A percentile compares a stretch with the other conserved stretches of the same genome.
Conservation (phyloP, 2,329 filamentous ascomycete species). For the Didymellaceae sp. region DNA sequence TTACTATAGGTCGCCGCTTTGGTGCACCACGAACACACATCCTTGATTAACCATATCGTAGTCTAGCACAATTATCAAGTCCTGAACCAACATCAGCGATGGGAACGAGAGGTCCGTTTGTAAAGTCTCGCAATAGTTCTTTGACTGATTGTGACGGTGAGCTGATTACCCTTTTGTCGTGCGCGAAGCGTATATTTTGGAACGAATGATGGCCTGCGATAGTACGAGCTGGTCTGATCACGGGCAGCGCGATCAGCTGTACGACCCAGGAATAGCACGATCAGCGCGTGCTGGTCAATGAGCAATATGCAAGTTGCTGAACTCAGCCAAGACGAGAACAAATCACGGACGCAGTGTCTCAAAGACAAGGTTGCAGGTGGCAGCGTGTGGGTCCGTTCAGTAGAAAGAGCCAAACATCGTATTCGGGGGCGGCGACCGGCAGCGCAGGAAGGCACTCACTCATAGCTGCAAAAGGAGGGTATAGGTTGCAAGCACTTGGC, state of each 20-base stretch:
- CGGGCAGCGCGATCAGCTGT: conserved; percentile 3
- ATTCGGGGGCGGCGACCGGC: conserved; percentile 7
- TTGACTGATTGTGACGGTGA: too few species aligned
- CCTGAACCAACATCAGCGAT: too few species aligned
- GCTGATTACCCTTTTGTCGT: too few species aligned
- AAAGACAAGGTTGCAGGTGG: conserved; percentile 7
- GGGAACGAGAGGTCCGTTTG: too few species aligned
- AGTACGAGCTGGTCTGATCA: too few species aligned
- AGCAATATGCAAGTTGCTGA: neutral
- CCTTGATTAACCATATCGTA: too few species aligned
- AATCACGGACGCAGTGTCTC: neutral
- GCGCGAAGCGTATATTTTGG: too few species aligned
- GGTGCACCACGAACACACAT: neutral
- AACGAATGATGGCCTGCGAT: too few species aligned
- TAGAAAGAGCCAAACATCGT: conserved; percentile 5
- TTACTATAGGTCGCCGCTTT: too few species aligned
- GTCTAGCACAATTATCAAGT: too few species aligned
- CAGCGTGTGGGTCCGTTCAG: conserved; percentile 1
- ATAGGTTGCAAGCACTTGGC: neutral
- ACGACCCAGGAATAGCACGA: conserved; percentile 4
- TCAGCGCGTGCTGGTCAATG: conserved; percentile 2
- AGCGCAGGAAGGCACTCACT: conserved; percentile 1
- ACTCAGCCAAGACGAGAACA: conserved; percentile 8
- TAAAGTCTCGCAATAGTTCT: too few species aligned
- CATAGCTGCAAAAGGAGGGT: neutral